Conservation (phyloP, 345 rosid species). For the Rubroshorea leprosula region DNA sequence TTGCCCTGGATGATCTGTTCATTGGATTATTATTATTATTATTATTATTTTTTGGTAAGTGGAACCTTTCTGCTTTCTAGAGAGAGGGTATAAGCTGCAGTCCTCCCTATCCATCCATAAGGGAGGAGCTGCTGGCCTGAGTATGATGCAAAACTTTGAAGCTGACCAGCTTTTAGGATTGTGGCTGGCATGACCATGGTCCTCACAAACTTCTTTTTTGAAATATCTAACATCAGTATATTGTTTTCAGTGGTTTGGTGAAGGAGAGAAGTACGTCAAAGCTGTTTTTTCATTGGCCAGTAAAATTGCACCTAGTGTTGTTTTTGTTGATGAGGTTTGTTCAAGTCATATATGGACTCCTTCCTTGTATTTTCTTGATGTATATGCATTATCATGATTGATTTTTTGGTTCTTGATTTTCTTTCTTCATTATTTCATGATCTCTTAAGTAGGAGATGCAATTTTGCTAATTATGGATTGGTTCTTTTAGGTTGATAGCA, state of each 20-base stretch:
- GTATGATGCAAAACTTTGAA: too few species aligned
- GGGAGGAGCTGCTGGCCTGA: too few species aligned
- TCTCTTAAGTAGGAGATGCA: background rate
- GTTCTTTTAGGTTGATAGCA: slow-evolving; percentile 81
- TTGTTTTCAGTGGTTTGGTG: slow-evolving; percentile 96
- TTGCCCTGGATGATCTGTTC: too few species aligned
- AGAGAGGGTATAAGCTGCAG: too few species aligned
- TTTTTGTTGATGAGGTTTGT: slow-evolving; percentile 96
- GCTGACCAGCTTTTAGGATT: background rate
- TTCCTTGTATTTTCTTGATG: background rate
- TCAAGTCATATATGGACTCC: slow-evolving; percentile 1
- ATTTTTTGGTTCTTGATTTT: background rate
- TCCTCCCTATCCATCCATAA: too few species aligned
- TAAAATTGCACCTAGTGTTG: slow-evolving; percentile 95
- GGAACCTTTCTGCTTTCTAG: too few species aligned
- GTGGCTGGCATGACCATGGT: background rate
- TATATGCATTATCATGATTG: background rate
- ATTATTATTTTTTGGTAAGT: background rate
- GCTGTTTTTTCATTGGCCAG: slow-evolving; percentile 98
- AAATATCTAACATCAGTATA: slow-evolving; percentile 5
- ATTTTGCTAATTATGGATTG: slow-evolving; percentile 1
- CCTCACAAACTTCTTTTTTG: background rate
- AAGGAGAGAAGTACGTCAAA: slow-evolving; percentile 98
- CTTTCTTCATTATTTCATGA: background rate
- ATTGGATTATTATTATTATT: too few species aligned